Base-by-base conservation (phyloP, 1,139 yeast genomes). In the Wickerhamiella infanticola region DNA sequence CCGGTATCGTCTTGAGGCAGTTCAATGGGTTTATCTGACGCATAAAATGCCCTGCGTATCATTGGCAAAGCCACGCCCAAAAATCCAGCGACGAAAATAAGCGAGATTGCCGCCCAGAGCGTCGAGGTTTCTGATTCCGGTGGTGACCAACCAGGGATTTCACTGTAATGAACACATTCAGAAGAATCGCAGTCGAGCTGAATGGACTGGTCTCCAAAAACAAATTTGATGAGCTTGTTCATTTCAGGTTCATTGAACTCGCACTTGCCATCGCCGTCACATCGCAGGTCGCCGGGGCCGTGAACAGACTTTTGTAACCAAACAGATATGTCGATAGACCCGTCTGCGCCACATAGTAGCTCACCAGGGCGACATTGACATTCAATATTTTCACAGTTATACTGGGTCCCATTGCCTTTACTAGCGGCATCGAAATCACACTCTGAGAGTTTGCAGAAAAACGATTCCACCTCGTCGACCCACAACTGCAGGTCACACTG, bases 281-380 rank as follows among this genome's bases (percentile, higher is more conserved):
- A 90, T 4, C 77, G 66, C 56, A 90, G 88, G 53, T 82, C 90
- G 35, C 95, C 98, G 0, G 98, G 98, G 2, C 98, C 98, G 44
- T 66, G 68, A 50, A 90, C 86, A 1, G 95, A 83, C 60, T 86
- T 94, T 1, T 90, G 78, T 52, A 90, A 70, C 61, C 93, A 90
- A 46, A 90, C 97, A 1, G 94, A 81, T 40, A 90, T 84, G 63
- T 90, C 98, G 53, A 90, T 86, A 3, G 95, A 85, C 0, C 97
- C 97, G 8, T 76, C 74, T 57, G 85, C 82, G 35, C 98, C 98
- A 67, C 98, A 90, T 7, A 90, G 70, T 93, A 85, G 85, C 55
- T 86, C 72, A 37, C 77, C 97, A 1, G 97, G 95, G 33, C 90
- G 68, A 66, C 98, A 90, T 54, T 81, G 73, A 64, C 98, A 90